Evolutionary conservation across 192 early-diverging fungal species (phyloP), one percentile per base, ranked within the genome.

Genomic region (Gaertneriomyces sp.): DNA sequence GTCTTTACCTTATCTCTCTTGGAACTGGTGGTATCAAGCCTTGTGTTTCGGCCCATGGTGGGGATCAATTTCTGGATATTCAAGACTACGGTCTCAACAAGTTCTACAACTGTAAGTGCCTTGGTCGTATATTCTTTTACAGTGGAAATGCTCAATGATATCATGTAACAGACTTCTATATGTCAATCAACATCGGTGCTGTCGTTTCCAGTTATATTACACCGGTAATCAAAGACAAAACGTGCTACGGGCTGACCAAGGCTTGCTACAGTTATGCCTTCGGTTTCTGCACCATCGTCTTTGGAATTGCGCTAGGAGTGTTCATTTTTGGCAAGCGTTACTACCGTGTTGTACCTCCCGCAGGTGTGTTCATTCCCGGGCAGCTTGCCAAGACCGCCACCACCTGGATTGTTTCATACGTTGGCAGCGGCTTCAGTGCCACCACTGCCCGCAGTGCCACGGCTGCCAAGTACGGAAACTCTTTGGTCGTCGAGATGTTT

Each of bases 11-110:
- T 44, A 79, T 88, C 49, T 74, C 78, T 53, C 38, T 85, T 49
- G 85, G 85, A 51, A 80, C 82, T 57, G 86, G 84, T 68, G 84
- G 82, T 68, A 86, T 88, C 71, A 88, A 87, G 73, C 83, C 85
- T 51, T 83, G 79, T 60, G 79, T 83, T 44, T 75, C 73, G 38
- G 62, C 81, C 44, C 79, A 81, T 70, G 81, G 79, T 68, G 81
- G 79, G 66, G 78, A 80, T 61, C 78, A 82, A 73, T 88, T 78
- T 72, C 67, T 88, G 50, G 53, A 63, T 33, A 11, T 68, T 44
- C 85, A 87, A 54, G 72, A 65, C 14, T 42, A 42, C 8, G 76
- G 45, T 9, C 72, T 84, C 58, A 76, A 87, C 44, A 61, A 68
- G 19, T 84, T 86, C 72, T 85, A 82, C 67, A 78, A 79, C 72